Evolutionary conservation across 139 green algal species (phyloP).

Genomic region (Astrephomene gubernaculifera): DNA sequence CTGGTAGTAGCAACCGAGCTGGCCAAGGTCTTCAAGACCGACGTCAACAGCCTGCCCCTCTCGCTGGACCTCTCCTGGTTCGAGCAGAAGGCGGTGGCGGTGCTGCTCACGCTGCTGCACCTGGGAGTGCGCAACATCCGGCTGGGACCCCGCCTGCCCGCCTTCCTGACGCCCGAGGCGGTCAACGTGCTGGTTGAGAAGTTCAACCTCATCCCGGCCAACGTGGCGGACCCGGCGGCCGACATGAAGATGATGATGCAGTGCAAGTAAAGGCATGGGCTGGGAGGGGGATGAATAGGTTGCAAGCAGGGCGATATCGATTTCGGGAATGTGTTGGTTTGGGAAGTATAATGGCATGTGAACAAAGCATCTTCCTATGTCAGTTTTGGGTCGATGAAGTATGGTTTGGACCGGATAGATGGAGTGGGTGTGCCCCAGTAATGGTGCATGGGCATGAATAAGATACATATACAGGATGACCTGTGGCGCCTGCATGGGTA

Average conservation of each 20-base stretch:
- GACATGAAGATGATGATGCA: constrained; percentile 77
- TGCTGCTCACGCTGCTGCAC: constrained; percentile 82
- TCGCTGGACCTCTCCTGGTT: constrained; percentile 81
- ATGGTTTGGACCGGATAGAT: too few species aligned
- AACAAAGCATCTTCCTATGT: too few species aligned
- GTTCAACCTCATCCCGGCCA: constrained; percentile 71
- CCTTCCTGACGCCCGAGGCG: constrained; percentile 81
- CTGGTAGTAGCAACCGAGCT: constrained; percentile 78
- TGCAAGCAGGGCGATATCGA: too few species aligned
- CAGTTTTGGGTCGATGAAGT: too few species aligned
- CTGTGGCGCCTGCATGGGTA: too few species aligned
- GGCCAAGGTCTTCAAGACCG: constrained; percentile 74
- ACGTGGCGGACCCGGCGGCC: constrained; percentile 63
- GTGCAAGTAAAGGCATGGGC: constrained; percentile 54
- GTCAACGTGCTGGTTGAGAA: constrained; percentile 71
- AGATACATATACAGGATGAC: too few species aligned
- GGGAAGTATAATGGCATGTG: too few species aligned
- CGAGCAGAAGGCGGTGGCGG: constrained; percentile 86
- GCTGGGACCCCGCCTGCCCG: constrained; percentile 76
- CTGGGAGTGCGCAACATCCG: constrained; percentile 82
- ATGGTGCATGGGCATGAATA: too few species aligned
- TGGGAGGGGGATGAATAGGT: too few species aligned
- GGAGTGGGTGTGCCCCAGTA: too few species aligned
- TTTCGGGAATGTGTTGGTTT: too few species aligned
- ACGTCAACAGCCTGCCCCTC: constrained; percentile 82